phyloP scores from a whole-genome alignment of 2,329 filamentous ascomycete species.

The Ophiocordyceps robertsii region DNA sequence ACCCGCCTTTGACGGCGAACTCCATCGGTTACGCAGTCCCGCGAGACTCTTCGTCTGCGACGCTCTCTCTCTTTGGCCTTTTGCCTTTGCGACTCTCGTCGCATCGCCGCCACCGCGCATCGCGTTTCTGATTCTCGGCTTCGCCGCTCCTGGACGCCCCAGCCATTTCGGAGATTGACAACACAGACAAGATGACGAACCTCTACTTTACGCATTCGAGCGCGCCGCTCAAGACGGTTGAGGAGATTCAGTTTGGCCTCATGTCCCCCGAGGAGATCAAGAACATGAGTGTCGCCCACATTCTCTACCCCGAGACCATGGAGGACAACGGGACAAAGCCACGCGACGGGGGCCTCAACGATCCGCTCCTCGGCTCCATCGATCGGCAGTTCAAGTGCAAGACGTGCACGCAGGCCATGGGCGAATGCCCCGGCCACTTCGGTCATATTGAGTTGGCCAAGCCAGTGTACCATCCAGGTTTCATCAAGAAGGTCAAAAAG shows the following conservation, averaged over 20 bases:
- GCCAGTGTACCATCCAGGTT: conserved; percentile 89
- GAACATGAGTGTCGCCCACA: conserved; percentile 92
- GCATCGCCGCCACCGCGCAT: conserved; percentile 5
- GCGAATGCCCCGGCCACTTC: conserved; percentile 94
- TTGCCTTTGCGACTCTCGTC: not conserved
- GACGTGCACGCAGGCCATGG: conserved; percentile 91
- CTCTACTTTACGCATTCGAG: conserved; percentile 82
- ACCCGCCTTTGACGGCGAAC: conserved; percentile 16
- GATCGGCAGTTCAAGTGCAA: conserved; percentile 92
- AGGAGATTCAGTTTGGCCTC: conserved; percentile 98
- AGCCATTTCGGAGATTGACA: conserved; percentile 1
- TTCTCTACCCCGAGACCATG: conserved; percentile 99
- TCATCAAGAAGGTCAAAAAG: conserved; percentile 99
- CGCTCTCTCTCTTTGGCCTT: conserved; percentile 11
- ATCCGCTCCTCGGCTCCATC: conserved; percentile 90
- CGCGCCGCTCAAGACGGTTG: conserved; percentile 91
- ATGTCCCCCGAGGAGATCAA: conserved; percentile 98
- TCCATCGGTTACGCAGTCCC: conserved; percentile 17
- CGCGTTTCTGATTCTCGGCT: conserved; percentile 6
- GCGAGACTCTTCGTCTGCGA: not conserved
- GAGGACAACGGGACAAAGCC: conserved; percentile 88
- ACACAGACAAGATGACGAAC: conserved; percentile 65
- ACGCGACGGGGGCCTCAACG: conserved; percentile 83
- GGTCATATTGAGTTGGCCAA: conserved; percentile 96
- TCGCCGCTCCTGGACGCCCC: conserved; percentile 7